phyloP scores from a whole-genome alignment of 441 rosid genomes.

The Eutrema salsugineum region DNA sequence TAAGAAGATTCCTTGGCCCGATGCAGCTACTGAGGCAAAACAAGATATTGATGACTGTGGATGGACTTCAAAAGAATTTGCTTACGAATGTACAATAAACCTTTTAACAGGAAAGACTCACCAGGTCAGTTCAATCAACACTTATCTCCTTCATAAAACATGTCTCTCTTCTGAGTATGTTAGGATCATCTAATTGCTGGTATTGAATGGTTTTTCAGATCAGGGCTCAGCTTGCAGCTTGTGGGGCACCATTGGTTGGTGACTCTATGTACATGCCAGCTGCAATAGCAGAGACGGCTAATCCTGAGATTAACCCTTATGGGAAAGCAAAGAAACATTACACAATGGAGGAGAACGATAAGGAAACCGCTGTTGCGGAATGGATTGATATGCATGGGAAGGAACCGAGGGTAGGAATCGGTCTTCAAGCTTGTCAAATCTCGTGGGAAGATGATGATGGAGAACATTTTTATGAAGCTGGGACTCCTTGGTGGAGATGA shows the following conservation, averaged over 20 bases:
- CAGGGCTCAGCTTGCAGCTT: conserved; percentile 80
- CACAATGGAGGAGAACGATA: conserved; percentile 33
- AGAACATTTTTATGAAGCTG: conserved; percentile 57
- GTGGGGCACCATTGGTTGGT: conserved; percentile 81
- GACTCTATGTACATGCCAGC: conserved; percentile 92
- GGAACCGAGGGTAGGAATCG: conserved; percentile 69
- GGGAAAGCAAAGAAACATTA: conserved; percentile 40
- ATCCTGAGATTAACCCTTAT: conserved; percentile 62
- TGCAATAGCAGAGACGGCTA: conserved; percentile 56
- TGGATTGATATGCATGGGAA: conserved; percentile 71
- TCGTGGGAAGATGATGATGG: conserved; percentile 86
- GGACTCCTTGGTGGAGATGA: conserved; percentile 81
- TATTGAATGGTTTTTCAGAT: conserved; percentile 40
- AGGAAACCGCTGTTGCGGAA: conserved; percentile 49
- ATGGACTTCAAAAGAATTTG: conserved; percentile 60
- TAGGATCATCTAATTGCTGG: not conserved
- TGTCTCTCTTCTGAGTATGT: not conserved
- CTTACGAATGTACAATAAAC: conserved; percentile 82
- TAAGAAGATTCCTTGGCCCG: conserved; percentile 74
- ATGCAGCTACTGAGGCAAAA: conserved; percentile 42
- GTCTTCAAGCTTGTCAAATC: conserved; percentile 84
- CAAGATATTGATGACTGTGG: conserved; percentile 56
- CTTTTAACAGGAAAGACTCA: conserved; percentile 89
- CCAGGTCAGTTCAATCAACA: conserved; percentile 50
- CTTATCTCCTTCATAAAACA: not conserved